Evolutionary conservation across 495 filamentous ascomycete species (phyloP).

Genomic region (Penicillium ucsense): DNA sequence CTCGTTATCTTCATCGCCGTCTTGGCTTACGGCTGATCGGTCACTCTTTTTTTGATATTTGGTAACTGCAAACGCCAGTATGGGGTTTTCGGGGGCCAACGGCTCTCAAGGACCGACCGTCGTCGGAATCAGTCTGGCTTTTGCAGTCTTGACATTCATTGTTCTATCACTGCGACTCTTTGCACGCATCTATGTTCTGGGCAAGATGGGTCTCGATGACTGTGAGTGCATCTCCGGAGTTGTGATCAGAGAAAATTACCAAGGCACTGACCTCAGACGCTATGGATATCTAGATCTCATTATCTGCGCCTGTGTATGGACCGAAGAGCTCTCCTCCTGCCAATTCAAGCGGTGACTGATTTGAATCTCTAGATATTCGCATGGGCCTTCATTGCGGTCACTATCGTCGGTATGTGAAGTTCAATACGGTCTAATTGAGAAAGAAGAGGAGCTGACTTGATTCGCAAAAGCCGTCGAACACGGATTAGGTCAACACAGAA

Average conservation of each 20-base stretch:
- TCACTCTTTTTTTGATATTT: constrained; percentile 1
- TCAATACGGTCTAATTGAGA: too few relatives aligned
- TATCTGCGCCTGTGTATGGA: constrained; percentile 23
- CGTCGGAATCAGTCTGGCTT: constrained; percentile 22
- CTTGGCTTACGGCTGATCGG: not conserved
- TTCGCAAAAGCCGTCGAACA: constrained; percentile 19
- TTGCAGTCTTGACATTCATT: constrained; percentile 24
- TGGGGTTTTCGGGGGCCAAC: constrained; percentile 11
- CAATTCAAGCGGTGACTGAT: constrained; percentile 2
- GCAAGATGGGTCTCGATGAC: constrained; percentile 27
- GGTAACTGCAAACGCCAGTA: not conserved
- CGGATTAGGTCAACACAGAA: constrained; percentile 24
- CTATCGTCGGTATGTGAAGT: constrained; percentile 20
- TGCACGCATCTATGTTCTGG: constrained; percentile 24
- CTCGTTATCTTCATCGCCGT: not conserved
- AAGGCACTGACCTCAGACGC: too few relatives aligned
- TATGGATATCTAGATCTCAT: constrained; percentile 19
- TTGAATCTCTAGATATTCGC: constrained; percentile 16
- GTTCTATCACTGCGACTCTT: constrained; percentile 28
- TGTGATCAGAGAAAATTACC: too few relatives aligned
- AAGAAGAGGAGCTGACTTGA: constrained; percentile 1
- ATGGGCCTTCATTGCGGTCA: constrained; percentile 29
- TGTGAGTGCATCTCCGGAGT: constrained; percentile 14
- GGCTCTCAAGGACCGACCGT: constrained; percentile 25
- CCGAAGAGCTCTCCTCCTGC: not conserved